Percentiles rank a stretch among this genome's conserved stretches.
Evolutionary conservation across 2,329 filamentous ascomycete genomes (phyloP).

Genomic region (Penicillium griseofulvum): DNA sequence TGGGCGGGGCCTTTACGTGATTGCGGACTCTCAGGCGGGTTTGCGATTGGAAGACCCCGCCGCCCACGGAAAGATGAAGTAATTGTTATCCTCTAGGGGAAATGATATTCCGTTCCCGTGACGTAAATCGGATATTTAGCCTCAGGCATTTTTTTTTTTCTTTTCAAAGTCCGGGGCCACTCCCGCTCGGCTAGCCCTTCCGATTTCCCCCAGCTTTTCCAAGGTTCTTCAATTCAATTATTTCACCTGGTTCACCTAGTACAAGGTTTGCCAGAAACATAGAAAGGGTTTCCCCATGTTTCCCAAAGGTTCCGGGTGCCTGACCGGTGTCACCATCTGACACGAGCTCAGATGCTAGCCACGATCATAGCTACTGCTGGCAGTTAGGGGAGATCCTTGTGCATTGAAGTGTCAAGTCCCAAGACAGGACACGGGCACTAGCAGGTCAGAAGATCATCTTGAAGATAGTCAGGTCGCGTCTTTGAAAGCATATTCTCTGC

Average conservation of each 20-base stretch:
- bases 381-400: not conserved
- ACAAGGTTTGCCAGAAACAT: not conserved
- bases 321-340: not conserved
- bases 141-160: not conserved
- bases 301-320: not conserved
- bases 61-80: conserved; percentile 19
- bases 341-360: not conserved
- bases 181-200: not conserved
- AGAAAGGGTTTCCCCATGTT: not conserved
- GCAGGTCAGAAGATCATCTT: conserved; percentile 3
- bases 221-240: not conserved
- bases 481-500: conserved; percentile 1
- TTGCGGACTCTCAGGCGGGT: conserved; percentile 17
- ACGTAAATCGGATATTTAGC: not conserved
- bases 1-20: conserved; percentile 24
- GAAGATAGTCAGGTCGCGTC: not conserved
- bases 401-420: not conserved
- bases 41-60: conserved; percentile 24
- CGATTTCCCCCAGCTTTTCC: not conserved
- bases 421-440: not conserved
- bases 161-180: not conserved
- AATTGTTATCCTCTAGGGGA: conserved; percentile 11
- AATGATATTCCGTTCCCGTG: conserved; percentile 14
- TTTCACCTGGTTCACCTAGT: not conserved
- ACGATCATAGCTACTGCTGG: not conserved